Base-by-base conservation (phyloP, 2,329 filamentous ascomycete species). In the Fusarium pseudocircinatum region DNA sequence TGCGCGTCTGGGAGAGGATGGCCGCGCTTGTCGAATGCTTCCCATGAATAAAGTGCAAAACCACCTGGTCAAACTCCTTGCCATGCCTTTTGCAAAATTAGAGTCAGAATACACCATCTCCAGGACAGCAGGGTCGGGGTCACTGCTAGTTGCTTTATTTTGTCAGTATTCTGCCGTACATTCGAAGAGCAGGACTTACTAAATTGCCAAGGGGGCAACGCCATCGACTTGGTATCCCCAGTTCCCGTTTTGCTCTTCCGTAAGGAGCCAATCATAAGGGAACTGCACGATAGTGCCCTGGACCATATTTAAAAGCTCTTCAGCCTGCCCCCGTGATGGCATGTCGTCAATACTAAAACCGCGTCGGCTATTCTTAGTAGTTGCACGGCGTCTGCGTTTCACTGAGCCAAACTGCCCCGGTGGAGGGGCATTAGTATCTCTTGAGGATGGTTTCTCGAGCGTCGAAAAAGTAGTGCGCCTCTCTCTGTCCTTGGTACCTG, bases 211-310 rank as follows among this genome's bases (percentile, higher is more conserved):
- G 63, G 96, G 96, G 77, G 96, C 97, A 80, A 99, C 92, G 82
- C 97, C 93, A 82, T 99, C 96, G 63, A 98, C 94, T 79, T 96
- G 94, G 83, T 97, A 98, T 71, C 98, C 89, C 96, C 96, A 99
- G 80, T 98, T 97, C 63, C 95, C 94, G 74, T 94, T 95, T 79
- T 92, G 90, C 85, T 98, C 96, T 84, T 98, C 96, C 63, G 92
- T 93, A 77, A 93, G 89, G 60, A 97, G 89, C 95, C 97, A 99
- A 78, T 99, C 94, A 82, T 98, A 97, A 11, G 96, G 96, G 86
- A 97, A 99, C 72, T 94, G 85, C 32, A 99, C 95, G 59, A 99
- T 82, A 80, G 95, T 91, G 3, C 96, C 96, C 82, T 98, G 96
- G 32, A 96, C 89, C 84, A 96, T 84, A 72, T 90, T 89, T 74